These are phyloP conservation scores for Ophiosphaerella herpotricha DNA, from an alignment of 2,329 filamentous ascomycete genomes.

Conservation along the genomic window DNA sequence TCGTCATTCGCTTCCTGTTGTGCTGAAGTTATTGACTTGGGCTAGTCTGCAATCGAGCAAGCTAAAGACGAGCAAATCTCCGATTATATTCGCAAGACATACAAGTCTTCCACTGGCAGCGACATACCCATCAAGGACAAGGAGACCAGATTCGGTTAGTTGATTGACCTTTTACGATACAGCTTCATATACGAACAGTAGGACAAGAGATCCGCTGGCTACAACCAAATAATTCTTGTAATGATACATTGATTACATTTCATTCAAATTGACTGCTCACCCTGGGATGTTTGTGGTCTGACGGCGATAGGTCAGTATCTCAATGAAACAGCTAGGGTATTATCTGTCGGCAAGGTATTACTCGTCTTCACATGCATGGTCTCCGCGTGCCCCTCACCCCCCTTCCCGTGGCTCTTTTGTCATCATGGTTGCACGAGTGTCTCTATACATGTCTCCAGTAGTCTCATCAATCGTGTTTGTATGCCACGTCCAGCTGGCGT, in stretches of 20 bases:
- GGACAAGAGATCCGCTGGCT: slow-evolving; percentile 17
- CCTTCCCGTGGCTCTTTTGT: not conserved
- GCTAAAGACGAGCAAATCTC: slow-evolving; percentile 81
- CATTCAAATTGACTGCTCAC: not conserved
- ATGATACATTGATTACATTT: slow-evolving; percentile 5
- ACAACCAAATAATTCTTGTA: slow-evolving; percentile 14
- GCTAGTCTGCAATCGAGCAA: slow-evolving; percentile 69
- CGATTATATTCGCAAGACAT: slow-evolving; percentile 71
- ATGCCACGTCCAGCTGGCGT: slow-evolving; percentile 38
- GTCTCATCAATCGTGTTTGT: slow-evolving; percentile 31
- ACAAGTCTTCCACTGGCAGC: slow-evolving; percentile 70
- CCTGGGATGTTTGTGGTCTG: not conserved
- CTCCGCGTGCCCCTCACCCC: too few relatives aligned
- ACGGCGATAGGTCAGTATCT: not conserved
- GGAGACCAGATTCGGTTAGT: slow-evolving; percentile 47
- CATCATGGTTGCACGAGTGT: slow-evolving; percentile 22
- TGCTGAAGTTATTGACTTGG: slow-evolving; percentile 12
- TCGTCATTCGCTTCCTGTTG: slow-evolving; percentile 18
- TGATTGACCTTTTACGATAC: not conserved
- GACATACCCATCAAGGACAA: slow-evolving; percentile 75
- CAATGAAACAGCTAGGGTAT: slow-evolving; percentile 33
- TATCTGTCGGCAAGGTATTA: not conserved
- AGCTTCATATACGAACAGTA: slow-evolving; percentile 7
- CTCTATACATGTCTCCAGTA: slow-evolving; percentile 35
- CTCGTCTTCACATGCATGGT: not conserved